phyloP scores from a whole-genome alignment of 2,329 filamentous ascomycete genomes.

The Volutella citrinella region DNA sequence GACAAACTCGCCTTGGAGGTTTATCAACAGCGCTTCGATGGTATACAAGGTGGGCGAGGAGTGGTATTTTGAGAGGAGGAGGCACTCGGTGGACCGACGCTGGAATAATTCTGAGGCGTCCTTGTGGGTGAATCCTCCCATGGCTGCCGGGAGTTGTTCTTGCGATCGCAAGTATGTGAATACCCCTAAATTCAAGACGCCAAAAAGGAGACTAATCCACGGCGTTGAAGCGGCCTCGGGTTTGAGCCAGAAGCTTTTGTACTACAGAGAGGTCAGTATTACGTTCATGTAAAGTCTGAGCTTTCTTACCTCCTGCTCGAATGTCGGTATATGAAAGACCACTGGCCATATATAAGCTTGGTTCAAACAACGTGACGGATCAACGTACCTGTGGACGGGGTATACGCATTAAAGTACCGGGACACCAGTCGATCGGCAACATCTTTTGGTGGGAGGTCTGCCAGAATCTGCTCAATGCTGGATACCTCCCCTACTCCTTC shows the following conservation, averaged over 20 bases:
- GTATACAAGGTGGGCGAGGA: conserved; percentile 9
- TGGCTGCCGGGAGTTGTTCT: conserved; percentile 8
- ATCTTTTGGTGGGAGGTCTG: conserved; percentile 11
- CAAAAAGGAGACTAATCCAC: conserved; percentile 17
- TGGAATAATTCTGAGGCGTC: conserved; percentile 11
- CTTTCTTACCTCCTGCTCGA: conserved; percentile 14
- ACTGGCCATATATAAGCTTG: conserved; percentile 6
- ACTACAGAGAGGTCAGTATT: background rate
- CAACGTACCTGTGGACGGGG: conserved; percentile 12
- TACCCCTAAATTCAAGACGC: conserved; percentile 10
- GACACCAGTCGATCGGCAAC: conserved; percentile 15
- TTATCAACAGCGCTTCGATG: conserved; percentile 13
- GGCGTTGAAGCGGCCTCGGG: conserved; percentile 2
- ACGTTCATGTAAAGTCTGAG: accelerated
- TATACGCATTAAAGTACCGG: conserved; percentile 14
- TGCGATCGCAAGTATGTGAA: conserved; percentile 13
- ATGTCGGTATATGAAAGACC: conserved; percentile 14
- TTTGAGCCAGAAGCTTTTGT: conserved; percentile 15
- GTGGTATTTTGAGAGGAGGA: conserved; percentile 14
- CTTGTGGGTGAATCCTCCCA: conserved; percentile 10
- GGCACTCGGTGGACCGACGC: conserved; percentile 14
- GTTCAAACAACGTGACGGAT: accelerated
- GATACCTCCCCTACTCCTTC: conserved; percentile 1
- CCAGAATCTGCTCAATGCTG: conserved; percentile 9
- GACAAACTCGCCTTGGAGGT: conserved; percentile 15